Evolutionary conservation across 2,329 filamentous ascomycete species (phyloP).

Genomic region (Phaeosphaeriaceae sp.): DNA sequence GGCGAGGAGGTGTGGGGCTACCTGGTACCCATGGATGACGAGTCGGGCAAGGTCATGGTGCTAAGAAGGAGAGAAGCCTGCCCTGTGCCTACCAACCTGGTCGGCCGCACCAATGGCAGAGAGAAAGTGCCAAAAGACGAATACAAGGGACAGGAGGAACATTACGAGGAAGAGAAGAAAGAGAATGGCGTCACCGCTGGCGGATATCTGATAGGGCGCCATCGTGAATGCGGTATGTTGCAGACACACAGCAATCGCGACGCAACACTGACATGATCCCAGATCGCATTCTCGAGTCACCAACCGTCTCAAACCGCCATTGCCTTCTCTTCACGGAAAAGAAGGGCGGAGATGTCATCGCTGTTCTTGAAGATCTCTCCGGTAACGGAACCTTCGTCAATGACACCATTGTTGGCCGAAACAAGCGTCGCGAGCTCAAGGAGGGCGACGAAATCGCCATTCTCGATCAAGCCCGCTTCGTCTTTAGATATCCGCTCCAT

Average conservation of each 20-base stretch:
- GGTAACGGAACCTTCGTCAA: slow-evolving; percentile 98
- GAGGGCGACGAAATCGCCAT: slow-evolving; percentile 93
- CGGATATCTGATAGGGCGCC: slow-evolving; percentile 90
- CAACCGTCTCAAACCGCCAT: slow-evolving; percentile 87
- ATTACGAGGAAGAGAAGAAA: slow-evolving; percentile 65
- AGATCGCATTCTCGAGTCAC: slow-evolving; percentile 76
- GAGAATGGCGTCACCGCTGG: slow-evolving; percentile 68
- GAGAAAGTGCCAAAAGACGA: slow-evolving; percentile 59
- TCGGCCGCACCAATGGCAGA: slow-evolving; percentile 47
- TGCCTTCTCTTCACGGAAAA: slow-evolving; percentile 73
- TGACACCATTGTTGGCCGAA: slow-evolving; percentile 87
- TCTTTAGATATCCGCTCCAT: slow-evolving; percentile 81
- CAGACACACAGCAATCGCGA: background rate
- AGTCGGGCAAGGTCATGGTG: slow-evolving; percentile 74
- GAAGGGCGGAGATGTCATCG: slow-evolving; percentile 65
- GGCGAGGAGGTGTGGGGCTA: slow-evolving; percentile 96
- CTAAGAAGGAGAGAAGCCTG: slow-evolving; percentile 78
- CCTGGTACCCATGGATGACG: slow-evolving; percentile 79
- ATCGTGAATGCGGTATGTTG: slow-evolving; percentile 87
- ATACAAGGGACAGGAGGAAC: slow-evolving; percentile 69
- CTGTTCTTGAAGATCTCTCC: slow-evolving; percentile 89
- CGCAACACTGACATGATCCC: slow-evolving; percentile 48
- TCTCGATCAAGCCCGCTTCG: slow-evolving; percentile 82
- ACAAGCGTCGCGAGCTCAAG: slow-evolving; percentile 86
- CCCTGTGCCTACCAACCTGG: slow-evolving; percentile 60